These are phyloP conservation scores for Pelargonium cotyledonis DNA, from an alignment of 441 rosid genomes.

Conservation along the genomic window DNA sequence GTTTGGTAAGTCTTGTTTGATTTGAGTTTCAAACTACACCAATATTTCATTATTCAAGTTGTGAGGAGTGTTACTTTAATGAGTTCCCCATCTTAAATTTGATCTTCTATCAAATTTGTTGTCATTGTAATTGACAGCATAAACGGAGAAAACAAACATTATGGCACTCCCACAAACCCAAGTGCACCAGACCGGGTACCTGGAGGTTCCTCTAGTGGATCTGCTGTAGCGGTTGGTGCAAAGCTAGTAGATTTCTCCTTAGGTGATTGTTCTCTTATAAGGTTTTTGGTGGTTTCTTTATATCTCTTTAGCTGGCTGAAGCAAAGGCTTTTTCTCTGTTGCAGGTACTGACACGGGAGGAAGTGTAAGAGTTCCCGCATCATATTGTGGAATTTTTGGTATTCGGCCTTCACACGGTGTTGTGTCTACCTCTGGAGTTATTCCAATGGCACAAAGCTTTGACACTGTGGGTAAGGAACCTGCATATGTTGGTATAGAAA, in stretches of 20 bases:
- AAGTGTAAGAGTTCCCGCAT: constrained; percentile 83
- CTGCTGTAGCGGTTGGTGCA: constrained; percentile 89
- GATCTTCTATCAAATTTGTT: not conserved
- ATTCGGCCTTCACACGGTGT: constrained; percentile 69
- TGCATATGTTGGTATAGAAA: not conserved
- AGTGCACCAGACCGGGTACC: constrained; percentile 70
- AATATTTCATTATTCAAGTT: not conserved
- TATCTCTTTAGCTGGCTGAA: not conserved
- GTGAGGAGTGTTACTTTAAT: not conserved
- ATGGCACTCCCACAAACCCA: constrained; percentile 90
- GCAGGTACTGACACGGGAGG: constrained; percentile 92
- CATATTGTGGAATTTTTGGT: constrained; percentile 79
- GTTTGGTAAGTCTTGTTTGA: not conserved
- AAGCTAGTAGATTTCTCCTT: constrained; percentile 77
- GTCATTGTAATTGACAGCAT: constrained; percentile 39
- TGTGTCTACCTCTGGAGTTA: constrained; percentile 55
- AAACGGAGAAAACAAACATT: constrained; percentile 80
- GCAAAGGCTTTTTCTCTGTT: constrained; percentile 12
- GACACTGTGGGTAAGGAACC: constrained; percentile 78
- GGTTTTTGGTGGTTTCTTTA: constrained; percentile 8
- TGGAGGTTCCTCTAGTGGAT: constrained; percentile 97
- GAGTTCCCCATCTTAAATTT: not conserved
- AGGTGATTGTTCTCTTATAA: constrained; percentile 36
- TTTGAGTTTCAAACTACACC: not conserved
- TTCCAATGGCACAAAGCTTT: constrained; percentile 84